Evolutionary conservation across 2,329 filamentous ascomycete species (phyloP).

Genomic region (Hysterium pulicare): DNA sequence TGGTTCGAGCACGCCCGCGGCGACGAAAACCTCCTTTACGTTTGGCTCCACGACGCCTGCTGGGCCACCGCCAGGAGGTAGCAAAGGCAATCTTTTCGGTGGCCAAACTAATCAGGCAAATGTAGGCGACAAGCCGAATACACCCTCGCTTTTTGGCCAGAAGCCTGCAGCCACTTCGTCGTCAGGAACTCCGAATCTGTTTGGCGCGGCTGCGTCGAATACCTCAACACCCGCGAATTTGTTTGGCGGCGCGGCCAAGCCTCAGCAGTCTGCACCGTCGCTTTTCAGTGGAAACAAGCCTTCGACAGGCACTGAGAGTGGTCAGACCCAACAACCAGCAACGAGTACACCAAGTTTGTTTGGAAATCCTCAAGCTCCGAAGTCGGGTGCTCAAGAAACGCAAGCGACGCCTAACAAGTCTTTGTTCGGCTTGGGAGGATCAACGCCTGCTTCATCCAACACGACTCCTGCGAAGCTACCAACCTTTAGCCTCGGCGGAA

Average conservation of each 20-base stretch:
- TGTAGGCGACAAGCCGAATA: conserved; percentile 11
- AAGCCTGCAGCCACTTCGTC: conserved; percentile 11
- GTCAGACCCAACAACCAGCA: conserved; percentile 23
- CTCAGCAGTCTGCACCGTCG: conserved; percentile 10
- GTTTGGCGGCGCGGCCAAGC: conserved; percentile 18
- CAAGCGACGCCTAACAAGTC: conserved; percentile 32
- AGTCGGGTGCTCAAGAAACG: conserved; percentile 28
- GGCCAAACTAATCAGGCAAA: conserved; percentile 12
- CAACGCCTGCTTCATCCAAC: conserved; percentile 19
- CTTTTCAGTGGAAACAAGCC: conserved; percentile 19
- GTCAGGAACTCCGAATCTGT: conserved; percentile 17
- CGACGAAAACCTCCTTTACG: conserved; percentile 32
- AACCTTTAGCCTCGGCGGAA: conserved; percentile 18
- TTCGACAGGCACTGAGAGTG: conserved; percentile 25
- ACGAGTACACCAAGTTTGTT: conserved; percentile 9
- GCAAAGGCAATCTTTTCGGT: conserved; percentile 20
- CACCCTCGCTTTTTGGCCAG: conserved; percentile 20
- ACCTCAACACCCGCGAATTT: conserved; percentile 24
- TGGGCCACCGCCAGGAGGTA: conserved; percentile 33
- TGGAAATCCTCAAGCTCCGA: conserved; percentile 13
- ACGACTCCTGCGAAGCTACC: conserved; percentile 25
- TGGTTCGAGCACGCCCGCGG: conserved; percentile 24
- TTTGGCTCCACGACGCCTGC: conserved; percentile 39
- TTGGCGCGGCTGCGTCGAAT: conserved; percentile 4
- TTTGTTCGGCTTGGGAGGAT: conserved; percentile 26